Conservation (phyloP, 2,329 filamentous ascomycete genomes). For the Phyllosticta citribraziliensis region DNA sequence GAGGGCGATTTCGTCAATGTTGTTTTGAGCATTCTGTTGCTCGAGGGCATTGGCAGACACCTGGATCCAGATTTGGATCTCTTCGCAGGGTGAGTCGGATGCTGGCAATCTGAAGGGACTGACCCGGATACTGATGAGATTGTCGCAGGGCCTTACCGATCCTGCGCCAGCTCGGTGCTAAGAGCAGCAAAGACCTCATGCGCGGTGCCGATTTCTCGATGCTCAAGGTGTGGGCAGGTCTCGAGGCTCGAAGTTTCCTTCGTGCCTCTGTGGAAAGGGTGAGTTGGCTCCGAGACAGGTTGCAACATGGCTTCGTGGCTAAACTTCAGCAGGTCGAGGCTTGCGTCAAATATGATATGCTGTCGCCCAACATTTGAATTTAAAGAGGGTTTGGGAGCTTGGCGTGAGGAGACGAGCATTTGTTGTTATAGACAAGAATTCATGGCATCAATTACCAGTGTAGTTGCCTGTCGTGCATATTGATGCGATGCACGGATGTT, state of each 20-base stretch:
- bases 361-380: constrained; percentile 71
- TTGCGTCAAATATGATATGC: constrained; percentile 82
- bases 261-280: constrained; percentile 85
- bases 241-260: constrained; percentile 81
- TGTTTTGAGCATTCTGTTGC: constrained; percentile 82
- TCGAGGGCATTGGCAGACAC: constrained; percentile 86
- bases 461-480: not conserved
- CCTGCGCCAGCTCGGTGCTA: constrained; percentile 72
- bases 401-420: not conserved
- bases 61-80: constrained; percentile 82
- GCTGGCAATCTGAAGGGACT: not conserved
- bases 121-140: not conserved
- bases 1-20: constrained; percentile 99
- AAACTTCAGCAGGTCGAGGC: constrained; percentile 56
- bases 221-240: constrained; percentile 81
- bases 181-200: constrained; percentile 47
- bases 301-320: not conserved
- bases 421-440: not conserved
- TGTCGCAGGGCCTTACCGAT: constrained; percentile 70
- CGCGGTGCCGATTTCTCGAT: constrained; percentile 49
- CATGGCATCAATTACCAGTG: not conserved
- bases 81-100: constrained; percentile 52
- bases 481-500: not conserved
- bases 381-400: not conserved
- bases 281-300: constrained; percentile 27